These are phyloP conservation scores for Pleurotus eryngii DNA, from an alignment of 768 basidiomycete genomes.

Conservation along the genomic window DNA sequence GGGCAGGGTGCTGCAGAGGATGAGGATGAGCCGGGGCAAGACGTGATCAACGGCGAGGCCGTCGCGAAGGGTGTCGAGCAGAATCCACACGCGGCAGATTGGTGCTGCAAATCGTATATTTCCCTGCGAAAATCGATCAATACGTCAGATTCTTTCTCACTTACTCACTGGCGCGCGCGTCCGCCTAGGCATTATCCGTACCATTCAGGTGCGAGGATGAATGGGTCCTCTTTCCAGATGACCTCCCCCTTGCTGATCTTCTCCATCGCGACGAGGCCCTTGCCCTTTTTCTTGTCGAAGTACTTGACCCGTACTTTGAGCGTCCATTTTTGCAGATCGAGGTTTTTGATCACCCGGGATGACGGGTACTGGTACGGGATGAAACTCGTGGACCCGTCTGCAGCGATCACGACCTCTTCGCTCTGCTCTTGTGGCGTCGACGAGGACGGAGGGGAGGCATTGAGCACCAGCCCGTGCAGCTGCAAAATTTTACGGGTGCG, in stretches of 20 bases:
- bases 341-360: constrained; percentile 59
- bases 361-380: constrained; percentile 42
- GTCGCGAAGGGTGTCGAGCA: constrained; percentile 65
- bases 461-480: constrained; percentile 45
- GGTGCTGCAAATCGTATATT: constrained; percentile 65
- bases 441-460: constrained; percentile 13
- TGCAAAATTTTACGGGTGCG: constrained; percentile 72
- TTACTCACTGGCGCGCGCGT: too few species aligned
- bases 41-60: constrained; percentile 42
- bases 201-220: constrained; percentile 80
- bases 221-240: constrained; percentile 86
- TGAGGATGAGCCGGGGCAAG: constrained; percentile 47
- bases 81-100: constrained; percentile 61
- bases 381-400: not conserved
- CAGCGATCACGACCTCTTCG: constrained; percentile 11
- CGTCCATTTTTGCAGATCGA: constrained; percentile 64
- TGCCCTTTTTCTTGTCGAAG: constrained; percentile 72
- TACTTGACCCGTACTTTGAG: constrained; percentile 61
- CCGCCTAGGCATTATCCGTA: constrained; percentile 18
- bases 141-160: not conserved
- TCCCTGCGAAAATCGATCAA: constrained; percentile 45
- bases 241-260: constrained; percentile 68
- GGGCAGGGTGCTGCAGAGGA: constrained; percentile 44
- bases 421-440: constrained; percentile 7
- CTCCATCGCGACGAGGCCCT: constrained; percentile 74